phyloP scores from a whole-genome alignment of 305 asterid genomes.

The Solanum chacoense region DNA sequence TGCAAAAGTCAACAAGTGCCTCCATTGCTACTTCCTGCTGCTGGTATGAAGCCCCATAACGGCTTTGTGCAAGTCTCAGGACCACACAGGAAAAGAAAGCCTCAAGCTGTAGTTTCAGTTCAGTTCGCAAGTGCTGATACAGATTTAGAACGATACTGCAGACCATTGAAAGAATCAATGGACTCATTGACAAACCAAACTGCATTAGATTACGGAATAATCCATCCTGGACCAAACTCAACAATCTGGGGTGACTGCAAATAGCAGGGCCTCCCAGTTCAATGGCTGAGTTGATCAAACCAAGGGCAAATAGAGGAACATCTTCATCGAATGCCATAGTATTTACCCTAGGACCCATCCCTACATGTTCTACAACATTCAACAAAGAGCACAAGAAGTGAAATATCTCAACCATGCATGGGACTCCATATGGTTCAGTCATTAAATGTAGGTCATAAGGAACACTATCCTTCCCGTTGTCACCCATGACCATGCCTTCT shows the following conservation, averaged over 20 bases:
- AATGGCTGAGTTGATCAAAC: constrained; percentile 86
- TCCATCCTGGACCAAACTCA: constrained; percentile 89
- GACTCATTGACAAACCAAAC: constrained; percentile 84
- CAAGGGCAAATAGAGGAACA: constrained; percentile 81
- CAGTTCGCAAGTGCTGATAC: constrained; percentile 74
- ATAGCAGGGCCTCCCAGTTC: constrained; percentile 88
- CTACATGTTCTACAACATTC: constrained; percentile 69
- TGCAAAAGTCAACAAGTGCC: constrained; percentile 90
- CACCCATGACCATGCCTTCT: constrained; percentile 37
- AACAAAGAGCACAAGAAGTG: constrained; percentile 87
- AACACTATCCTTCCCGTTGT: constrained; percentile 68
- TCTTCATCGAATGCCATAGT: constrained; percentile 89
- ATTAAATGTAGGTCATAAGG: constrained; percentile 74
- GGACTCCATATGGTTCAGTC: constrained; percentile 92
- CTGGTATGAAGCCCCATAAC: constrained; percentile 87
- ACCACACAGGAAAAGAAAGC: constrained; percentile 97
- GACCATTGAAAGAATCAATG: constrained; percentile 91
- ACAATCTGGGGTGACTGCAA: constrained; percentile 63
- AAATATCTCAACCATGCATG: constrained; percentile 96
- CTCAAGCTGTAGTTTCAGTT: constrained; percentile 93
- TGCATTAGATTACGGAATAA: constrained; percentile 90
- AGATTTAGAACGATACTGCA: constrained; percentile 88
- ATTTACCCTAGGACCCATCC: constrained; percentile 76
- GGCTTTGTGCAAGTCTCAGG: constrained; percentile 86
- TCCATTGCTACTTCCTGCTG: constrained; percentile 99